Base-by-base conservation (phyloP, 169 alveolate species). In the Cryptosporidium ubiquitum region DNA sequence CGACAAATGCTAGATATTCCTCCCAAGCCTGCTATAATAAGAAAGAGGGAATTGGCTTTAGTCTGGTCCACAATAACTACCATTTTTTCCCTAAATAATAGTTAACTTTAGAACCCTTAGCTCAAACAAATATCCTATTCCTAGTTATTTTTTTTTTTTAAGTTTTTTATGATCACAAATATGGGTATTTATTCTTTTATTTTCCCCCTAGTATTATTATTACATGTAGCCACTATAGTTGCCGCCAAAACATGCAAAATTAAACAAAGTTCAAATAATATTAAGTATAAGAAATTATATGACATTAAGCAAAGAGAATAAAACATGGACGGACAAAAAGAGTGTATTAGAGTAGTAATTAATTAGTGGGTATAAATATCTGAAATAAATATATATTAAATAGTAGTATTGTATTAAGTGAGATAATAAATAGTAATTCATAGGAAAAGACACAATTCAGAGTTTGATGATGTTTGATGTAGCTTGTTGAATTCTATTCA, bases 1-100 rank as follows among this genome's bases (percentile, higher is more conserved):
- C 89, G 55, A 29, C 89, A 79, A 18, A 79, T 26, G 47, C 66
- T 40, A 23, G 89, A 79, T 23, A 79, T 33, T 40, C 75, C 89
- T 4, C 79, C 89, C 47, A 79, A 35, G 40, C 68, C 16, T 64
- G 89, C 89, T 40, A 79, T 64, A 20, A 79, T 44, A 3, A 79
- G 47, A 44, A 79, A 79, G 16, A 79, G 68, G 35, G 52, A 64
- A 23, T 79, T 64, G 18, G 68, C 89, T n/a, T 44, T 37, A 20
- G 89, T 26, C 26, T 79, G 73, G 29, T 79, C 69, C 4, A 79
- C 75, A 42, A 79, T 49, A 14, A 64, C 79, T 14, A 61, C 89
- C 79, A 79, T 79, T 12, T 60, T 18, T 7, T n/a, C 18, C 29
- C 12, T 39, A n/a, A 6, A 26, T 29, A 31, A 33, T 33, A 20